These are phyloP conservation scores for Trichophyton schoenleinii DNA, from an alignment of 2,329 filamentous ascomycete species.

Conservation along the genomic window DNA sequence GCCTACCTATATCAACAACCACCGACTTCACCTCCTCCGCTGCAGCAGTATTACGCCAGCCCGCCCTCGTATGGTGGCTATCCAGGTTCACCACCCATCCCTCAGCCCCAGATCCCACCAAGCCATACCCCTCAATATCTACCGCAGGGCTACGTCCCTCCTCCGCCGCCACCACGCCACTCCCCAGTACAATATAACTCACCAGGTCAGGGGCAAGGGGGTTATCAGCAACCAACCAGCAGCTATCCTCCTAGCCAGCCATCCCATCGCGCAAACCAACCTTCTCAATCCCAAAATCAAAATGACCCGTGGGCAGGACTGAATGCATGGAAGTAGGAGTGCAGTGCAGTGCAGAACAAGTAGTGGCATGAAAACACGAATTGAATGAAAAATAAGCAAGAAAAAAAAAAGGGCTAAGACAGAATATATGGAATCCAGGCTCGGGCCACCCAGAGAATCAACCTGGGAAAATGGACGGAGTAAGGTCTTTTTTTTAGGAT, in stretches of 20 bases:
- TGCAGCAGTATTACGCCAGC: conserved; percentile 27
- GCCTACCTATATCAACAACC: conserved; percentile 35
- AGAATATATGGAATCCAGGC: background rate
- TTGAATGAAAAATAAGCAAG: background rate
- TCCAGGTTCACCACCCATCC: conserved; percentile 23
- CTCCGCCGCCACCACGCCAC: conserved; percentile 53
- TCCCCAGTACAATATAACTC: conserved; percentile 38
- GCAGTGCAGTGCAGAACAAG: background rate
- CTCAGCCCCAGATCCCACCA: conserved; percentile 15
- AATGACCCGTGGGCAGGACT: conserved; percentile 58
- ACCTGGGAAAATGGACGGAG: background rate
- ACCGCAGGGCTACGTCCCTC: conserved; percentile 54
- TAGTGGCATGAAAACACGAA: background rate
- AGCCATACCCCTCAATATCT: conserved; percentile 35
- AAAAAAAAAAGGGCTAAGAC: background rate
- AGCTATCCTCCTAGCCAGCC: conserved; percentile 34
- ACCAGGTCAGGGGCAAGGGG: conserved; percentile 18
- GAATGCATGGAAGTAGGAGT: conserved; percentile 51
- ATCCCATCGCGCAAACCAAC: conserved; percentile 8
- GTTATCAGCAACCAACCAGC: conserved; percentile 37
- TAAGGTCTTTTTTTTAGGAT: background rate
- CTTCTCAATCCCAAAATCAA: conserved; percentile 17
- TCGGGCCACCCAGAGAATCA: background rate
- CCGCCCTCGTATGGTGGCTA: conserved; percentile 24
- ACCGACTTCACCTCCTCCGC: conserved; percentile 32